phyloP scores from a whole-genome alignment of 108 stramenopile species.

The Cyclostephanos invisitatus region DNA sequence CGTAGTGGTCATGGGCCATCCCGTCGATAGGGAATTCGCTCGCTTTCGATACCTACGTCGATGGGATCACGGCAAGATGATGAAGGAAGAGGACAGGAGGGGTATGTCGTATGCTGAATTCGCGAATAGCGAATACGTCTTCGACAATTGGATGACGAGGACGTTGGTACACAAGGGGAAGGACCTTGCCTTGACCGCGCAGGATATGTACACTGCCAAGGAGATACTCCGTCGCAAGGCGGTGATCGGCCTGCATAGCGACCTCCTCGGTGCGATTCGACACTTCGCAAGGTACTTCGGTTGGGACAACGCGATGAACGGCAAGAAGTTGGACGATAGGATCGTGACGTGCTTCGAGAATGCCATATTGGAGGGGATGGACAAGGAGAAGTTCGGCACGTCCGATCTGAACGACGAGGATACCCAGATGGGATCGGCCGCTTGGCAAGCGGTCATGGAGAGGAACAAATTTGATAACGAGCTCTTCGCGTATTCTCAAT shows the following conservation, averaged over 20 bases:
- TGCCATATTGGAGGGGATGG: slow-evolving; percentile 26
- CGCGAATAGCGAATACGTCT: slow-evolving; percentile 29
- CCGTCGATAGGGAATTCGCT: slow-evolving; percentile 17
- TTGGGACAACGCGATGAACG: slow-evolving; percentile 31
- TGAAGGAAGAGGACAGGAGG: slow-evolving; percentile 6
- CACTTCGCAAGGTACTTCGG: slow-evolving; percentile 47
- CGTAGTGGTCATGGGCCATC: slow-evolving; percentile 26
- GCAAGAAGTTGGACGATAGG: not conserved
- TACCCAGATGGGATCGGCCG: slow-evolving; percentile 19
- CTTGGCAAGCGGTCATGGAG: slow-evolving; percentile 27
- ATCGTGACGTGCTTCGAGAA: slow-evolving; percentile 21
- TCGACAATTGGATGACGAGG: slow-evolving; percentile 42
- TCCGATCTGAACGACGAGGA: slow-evolving; percentile 20
- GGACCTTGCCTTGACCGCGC: slow-evolving; percentile 21
- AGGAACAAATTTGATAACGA: slow-evolving; percentile 40
- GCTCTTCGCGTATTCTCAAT: slow-evolving; percentile 32
- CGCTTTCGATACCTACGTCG: slow-evolving; percentile 16
- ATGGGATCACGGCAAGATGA: not conserved
- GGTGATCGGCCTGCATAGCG: slow-evolving; percentile 34
- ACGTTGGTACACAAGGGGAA: slow-evolving; percentile 11
- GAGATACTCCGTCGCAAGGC: slow-evolving; percentile 47
- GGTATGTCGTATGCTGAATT: slow-evolving; percentile 31
- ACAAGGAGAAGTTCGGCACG: slow-evolving; percentile 5
- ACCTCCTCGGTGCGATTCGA: slow-evolving; percentile 12
- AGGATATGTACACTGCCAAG: slow-evolving; percentile 39